Conservation (phyloP, 2,329 filamentous ascomycete species). For the Magnaporthiopsis incrustans region DNA sequence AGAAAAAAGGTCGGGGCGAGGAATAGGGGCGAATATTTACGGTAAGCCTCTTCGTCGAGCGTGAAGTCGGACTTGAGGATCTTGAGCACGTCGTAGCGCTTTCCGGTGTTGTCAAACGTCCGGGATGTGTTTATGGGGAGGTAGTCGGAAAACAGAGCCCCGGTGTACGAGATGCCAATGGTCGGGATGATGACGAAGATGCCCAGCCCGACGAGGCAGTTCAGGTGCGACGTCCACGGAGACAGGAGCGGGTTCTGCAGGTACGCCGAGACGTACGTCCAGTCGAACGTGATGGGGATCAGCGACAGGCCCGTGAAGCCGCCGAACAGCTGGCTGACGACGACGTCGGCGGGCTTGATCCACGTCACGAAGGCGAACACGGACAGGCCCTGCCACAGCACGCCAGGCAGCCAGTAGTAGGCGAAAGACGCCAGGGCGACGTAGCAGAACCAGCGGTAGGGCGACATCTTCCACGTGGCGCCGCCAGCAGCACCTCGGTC, state of each 20-base stretch:
- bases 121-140: conserved; percentile 62
- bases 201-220: conserved; percentile 60
- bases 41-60: conserved; percentile 55
- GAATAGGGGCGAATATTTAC: conserved; percentile 60
- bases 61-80: conserved; percentile 55
- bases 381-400: conserved; percentile 39
- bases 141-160: conserved; percentile 55
- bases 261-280: conserved; percentile 60
- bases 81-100: conserved; percentile 53
- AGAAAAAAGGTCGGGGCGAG: conserved; percentile 65
- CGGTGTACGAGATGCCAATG: conserved; percentile 55
- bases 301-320: conserved; percentile 32
- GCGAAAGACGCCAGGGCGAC: conserved; percentile 32
- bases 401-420: conserved; percentile 47
- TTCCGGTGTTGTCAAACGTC: conserved; percentile 65
- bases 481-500: conserved; percentile 40
- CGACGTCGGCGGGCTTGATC: conserved; percentile 36
- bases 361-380: conserved; percentile 40
- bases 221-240: conserved; percentile 67
- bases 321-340: conserved; percentile 42
- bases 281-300: conserved; percentile 37
- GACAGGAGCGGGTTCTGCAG: conserved; percentile 60
- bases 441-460: conserved; percentile 40
- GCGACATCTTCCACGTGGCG: conserved; percentile 56
- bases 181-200: conserved; percentile 56